These are phyloP conservation scores for Acacia concinna DNA, from an alignment of 331 rosid species.

Conservation along the genomic window DNA sequence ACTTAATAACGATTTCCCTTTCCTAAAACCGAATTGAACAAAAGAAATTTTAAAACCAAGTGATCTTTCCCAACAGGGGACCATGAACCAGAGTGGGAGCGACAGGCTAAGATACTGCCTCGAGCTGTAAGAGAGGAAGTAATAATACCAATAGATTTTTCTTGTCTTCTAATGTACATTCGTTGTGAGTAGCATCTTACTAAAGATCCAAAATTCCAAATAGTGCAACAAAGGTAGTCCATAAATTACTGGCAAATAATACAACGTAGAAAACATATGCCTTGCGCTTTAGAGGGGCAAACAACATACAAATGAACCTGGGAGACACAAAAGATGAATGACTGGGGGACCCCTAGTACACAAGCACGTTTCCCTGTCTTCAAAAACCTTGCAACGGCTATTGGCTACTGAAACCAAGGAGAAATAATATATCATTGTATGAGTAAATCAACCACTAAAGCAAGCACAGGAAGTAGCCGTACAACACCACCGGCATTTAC, in stretches of 20 bases:
- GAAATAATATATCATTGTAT: constrained; percentile 37
- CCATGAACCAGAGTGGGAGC: background rate
- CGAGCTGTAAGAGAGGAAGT: background rate
- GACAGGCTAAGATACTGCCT: background rate
- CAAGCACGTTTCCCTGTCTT: constrained; percentile 32
- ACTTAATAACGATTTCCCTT: background rate
- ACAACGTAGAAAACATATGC: constrained; percentile 37
- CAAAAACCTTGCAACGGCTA: constrained; percentile 39
- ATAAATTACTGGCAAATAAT: constrained; percentile 40
- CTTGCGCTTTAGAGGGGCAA: constrained; percentile 18
- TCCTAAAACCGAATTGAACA: background rate
- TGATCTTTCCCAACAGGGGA: background rate
- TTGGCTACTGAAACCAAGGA: constrained; percentile 35
- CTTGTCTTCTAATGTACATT: background rate
- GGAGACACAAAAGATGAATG: constrained; percentile 36
- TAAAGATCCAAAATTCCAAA: background rate
- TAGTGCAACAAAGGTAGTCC: background rate
- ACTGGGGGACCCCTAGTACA: constrained; percentile 33
- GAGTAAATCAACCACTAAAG: constrained; percentile 41
- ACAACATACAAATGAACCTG: constrained; percentile 47
- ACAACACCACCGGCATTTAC: constrained; percentile 12
- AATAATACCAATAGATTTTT: background rate
- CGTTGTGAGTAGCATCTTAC: background rate
- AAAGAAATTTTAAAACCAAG: background rate
- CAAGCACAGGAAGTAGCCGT: constrained; percentile 34